A percentile compares a stretch with the other conserved stretches of the same genome.
Conservation (phyloP, 257 asterid species). For the Nicotiana tomentosiformis region DNA sequence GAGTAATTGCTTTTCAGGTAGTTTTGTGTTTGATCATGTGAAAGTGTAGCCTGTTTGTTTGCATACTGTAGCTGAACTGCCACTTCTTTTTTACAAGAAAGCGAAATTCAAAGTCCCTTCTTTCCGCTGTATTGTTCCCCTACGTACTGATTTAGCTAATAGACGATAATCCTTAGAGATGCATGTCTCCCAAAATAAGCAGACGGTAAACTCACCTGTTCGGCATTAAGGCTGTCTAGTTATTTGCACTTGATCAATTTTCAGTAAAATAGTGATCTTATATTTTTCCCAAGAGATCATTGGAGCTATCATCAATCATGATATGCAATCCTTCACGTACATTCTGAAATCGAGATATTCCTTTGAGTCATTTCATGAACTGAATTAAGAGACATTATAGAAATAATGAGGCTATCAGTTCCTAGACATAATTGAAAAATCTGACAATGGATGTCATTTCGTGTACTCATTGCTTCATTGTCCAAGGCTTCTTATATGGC, state of each 20-base stretch:
- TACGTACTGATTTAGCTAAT: background rate
- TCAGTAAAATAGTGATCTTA: background rate
- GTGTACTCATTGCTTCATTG: background rate
- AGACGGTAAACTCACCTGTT: background rate
- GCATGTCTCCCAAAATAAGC: background rate
- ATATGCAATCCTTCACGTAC: background rate
- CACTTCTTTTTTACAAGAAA: background rate
- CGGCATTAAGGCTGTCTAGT: background rate
- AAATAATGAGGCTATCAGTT: background rate
- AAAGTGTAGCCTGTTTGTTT: background rate
- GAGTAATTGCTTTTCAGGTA: background rate
- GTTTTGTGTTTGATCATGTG: background rate
- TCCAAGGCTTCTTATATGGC: background rate
- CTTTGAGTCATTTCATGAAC: background rate
- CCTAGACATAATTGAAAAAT: background rate
- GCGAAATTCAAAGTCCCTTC: background rate
- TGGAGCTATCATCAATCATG: background rate
- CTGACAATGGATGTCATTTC: background rate
- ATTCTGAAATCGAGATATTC: background rate
- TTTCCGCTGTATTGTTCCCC: background rate
- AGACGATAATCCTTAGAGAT: background rate
- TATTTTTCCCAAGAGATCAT: background rate
- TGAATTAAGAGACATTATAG: background rate
- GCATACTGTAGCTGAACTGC: background rate
- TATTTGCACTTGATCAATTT: background rate